A percentile compares a stretch with the other conserved stretches of the same genome.
These are phyloP conservation scores for Piromyces finnis DNA, from an alignment of 192 early-diverging fungal species.

Conservation along the genomic window DNA sequence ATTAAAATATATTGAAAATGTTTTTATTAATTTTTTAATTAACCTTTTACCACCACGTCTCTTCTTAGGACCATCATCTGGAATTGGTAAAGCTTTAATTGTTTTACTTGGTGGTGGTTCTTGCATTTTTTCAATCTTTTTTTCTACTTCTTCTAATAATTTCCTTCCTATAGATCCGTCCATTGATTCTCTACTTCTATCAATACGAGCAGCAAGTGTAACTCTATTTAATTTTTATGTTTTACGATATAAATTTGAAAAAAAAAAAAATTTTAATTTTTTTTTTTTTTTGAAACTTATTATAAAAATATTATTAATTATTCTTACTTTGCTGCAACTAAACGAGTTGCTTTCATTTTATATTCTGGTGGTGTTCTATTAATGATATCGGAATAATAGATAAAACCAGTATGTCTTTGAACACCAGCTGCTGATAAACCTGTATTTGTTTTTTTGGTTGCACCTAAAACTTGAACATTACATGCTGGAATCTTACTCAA, in stretches of 20 bases:
- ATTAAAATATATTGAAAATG: not conserved
- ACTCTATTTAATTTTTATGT: constrained; percentile 11
- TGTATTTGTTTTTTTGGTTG: constrained; percentile 25
- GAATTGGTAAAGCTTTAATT: constrained; percentile 78
- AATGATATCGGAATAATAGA: constrained; percentile 63
- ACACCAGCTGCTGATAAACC: constrained; percentile 48
- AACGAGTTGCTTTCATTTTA: constrained; percentile 55
- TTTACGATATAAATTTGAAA: no score
- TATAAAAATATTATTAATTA: not conserved
- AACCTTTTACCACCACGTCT: constrained; percentile 71
- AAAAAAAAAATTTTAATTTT: no score
- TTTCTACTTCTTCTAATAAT: constrained; percentile 63
- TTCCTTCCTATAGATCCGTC: constrained; percentile 57
- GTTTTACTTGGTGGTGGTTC: constrained; percentile 73
- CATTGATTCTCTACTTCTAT: constrained; percentile 39
- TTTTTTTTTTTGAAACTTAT: no score
- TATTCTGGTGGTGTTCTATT: constrained; percentile 48
- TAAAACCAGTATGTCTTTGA: constrained; percentile 57
- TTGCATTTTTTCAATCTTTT: constrained; percentile 66
- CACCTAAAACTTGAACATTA: constrained; percentile 58
- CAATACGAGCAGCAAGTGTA: constrained; percentile 72
- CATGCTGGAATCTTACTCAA: constrained; percentile 81
- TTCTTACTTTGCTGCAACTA: constrained; percentile 59
- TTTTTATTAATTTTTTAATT: not conserved
- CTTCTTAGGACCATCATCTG: constrained; percentile 78